Evolutionary conservation across 345 rosid species (phyloP).

Genomic region (Erodium maritimum): DNA sequence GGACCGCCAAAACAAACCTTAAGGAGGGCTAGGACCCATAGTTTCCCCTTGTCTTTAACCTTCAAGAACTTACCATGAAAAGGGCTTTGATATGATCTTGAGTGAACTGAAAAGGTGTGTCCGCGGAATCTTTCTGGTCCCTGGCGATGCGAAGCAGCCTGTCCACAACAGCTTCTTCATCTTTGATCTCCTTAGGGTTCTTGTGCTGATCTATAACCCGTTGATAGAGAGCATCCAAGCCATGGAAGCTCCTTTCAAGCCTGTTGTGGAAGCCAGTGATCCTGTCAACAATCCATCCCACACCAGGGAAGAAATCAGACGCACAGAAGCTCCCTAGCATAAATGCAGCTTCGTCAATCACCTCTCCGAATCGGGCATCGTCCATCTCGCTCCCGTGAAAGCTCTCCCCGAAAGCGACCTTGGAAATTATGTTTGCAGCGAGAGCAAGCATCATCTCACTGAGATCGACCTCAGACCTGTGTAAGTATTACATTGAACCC

Average conservation of each 20-base stretch:
- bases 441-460: slow-evolving; percentile 4
- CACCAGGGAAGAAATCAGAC: too few relatives aligned
- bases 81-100: slow-evolving; percentile 34
- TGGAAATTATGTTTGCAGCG: slow-evolving; percentile 7
- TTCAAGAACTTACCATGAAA: slow-evolving; percentile 38
- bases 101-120: slow-evolving; percentile 15
- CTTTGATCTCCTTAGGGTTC: slow-evolving; percentile 10
- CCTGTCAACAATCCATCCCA: too few relatives aligned
- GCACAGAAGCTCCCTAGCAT: too few relatives aligned
- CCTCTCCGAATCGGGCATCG: slow-evolving; percentile 10
- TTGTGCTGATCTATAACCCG: too few relatives aligned
- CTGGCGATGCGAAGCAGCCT: slow-evolving; percentile 25
- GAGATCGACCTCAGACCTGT: slow-evolving; percentile 11
- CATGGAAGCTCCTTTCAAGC: too few relatives aligned
- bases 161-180: slow-evolving; percentile 32
- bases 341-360: too few relatives aligned
- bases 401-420: slow-evolving; percentile 11
- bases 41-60: too few relatives aligned
- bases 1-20: too few relatives aligned
- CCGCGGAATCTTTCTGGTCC: slow-evolving; percentile 13
- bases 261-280: too few relatives aligned
- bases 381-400: slow-evolving; percentile 11
- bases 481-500: too few relatives aligned
- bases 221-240: too few relatives aligned
- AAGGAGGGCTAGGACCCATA: too few relatives aligned